These are phyloP conservation scores for Cytospora chrysosperma DNA, from an alignment of 2,329 filamentous ascomycete genomes.

Conservation along the genomic window DNA sequence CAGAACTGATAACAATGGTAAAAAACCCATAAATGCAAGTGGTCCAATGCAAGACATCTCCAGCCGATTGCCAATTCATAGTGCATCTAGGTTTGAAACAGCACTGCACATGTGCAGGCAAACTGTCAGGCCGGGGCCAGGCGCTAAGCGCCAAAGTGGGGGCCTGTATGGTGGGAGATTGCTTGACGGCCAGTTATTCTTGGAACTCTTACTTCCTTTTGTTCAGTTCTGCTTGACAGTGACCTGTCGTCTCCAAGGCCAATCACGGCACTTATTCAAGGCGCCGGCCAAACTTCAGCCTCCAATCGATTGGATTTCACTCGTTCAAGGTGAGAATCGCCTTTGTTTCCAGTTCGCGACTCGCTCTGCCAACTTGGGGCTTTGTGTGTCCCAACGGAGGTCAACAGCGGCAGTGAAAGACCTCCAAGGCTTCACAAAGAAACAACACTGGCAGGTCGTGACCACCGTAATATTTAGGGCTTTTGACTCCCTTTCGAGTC, in stretches of 20 bases:
- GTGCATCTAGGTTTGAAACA: not conserved
- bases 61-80: not conserved
- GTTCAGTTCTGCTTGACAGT: not conserved
- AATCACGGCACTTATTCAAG: conserved; percentile 8
- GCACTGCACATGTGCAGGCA: not conserved
- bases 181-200: conserved; percentile 9
- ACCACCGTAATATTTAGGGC: conserved; percentile 8
- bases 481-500: conserved; percentile 1
- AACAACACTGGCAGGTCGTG: not conserved
- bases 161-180: conserved; percentile 5
- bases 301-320: conserved; percentile 9
- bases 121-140: not conserved
- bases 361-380: conserved; percentile 1
- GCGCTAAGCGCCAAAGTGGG: conserved; percentile 9
- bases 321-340: not conserved
- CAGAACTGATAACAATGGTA: not conserved
- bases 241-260: not conserved
- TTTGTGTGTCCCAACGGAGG: conserved; percentile 1
- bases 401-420: not conserved
- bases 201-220: not conserved
- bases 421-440: conserved; percentile 3
- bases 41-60: not conserved
- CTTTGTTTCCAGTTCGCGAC: conserved; percentile 9
- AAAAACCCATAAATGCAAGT: not conserved
- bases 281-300: not conserved